Evolutionary conservation across 345 rosid genomes (phyloP), one percentile per base, ranked within the genome.

Genomic region (Linum usitatissimum): DNA sequence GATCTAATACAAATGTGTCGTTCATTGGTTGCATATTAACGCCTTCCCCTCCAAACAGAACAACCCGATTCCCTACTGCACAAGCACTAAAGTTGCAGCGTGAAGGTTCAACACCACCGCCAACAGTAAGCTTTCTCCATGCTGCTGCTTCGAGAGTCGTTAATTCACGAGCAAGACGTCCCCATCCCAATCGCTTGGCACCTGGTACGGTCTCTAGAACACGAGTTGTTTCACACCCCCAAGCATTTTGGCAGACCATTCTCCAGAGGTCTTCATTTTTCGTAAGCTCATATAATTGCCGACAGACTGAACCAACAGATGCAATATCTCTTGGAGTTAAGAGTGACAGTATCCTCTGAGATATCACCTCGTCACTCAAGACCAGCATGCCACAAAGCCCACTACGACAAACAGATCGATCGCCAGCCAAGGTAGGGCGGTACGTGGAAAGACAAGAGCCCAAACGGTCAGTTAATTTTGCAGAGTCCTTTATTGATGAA

Each of bases 21-120:
- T 90, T 85, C 97, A 90, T 90, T 4, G 97, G 97, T 67, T 90
- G 88, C 97, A 90, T 90, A 72, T 90, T 82, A 57, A 87, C 97
- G 55, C 95, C 92, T 73, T 90, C 97, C 9, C 97, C 97, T 57
- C 97, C 92, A 60, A 87, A 90, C 38, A 90, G 90, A 36, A 90
- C 88, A 6, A 90, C 90, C 21, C 90, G 77, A 61, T 90, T 90
- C 48, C 95, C 95, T 30, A 90, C 95, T 2, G 96, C 97, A 77
- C 97, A 90, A 0, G 93, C 88, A 69, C 93, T 86, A 71, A 87
- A 90, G 72, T 90, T 90, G 83, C 95, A 90, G 53, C 95, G 69
- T 6, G 97, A 90, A 7, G 97, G 95, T 64, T 90, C 95, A 67
- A 90, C 97, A 65, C 76, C 81, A 66, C 97, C 97, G 64, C 92